Percentiles rank a stretch among this genome's conserved stretches.
Conservation (phyloP, 768 basidiomycete genomes). For the Asterophora lycoperdoides region DNA sequence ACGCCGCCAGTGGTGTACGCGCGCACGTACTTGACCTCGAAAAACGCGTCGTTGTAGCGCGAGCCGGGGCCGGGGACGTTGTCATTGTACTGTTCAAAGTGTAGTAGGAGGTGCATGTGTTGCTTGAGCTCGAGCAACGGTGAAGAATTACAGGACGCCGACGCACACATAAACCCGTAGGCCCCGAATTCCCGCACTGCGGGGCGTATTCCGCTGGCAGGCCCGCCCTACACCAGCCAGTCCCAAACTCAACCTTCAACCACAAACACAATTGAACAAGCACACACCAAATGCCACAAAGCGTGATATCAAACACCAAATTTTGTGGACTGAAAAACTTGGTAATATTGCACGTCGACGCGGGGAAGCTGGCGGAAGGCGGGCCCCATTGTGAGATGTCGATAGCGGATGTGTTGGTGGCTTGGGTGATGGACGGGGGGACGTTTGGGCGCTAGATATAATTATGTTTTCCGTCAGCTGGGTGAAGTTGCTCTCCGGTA, state of each 20-base stretch:
- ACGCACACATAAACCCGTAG: conserved; percentile 33
- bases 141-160: background rate
- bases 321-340: conserved; percentile 42
- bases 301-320: conserved; percentile 49
- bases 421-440: conserved; percentile 29
- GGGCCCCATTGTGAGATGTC: conserved; percentile 40
- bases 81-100: conserved; percentile 44
- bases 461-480: too few species aligned
- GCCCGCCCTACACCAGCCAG: conserved; percentile 36
- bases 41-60: conserved; percentile 47
- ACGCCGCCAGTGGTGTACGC: conserved; percentile 30
- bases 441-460: conserved; percentile 30
- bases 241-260: too few species aligned
- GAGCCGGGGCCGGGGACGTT: conserved; percentile 44
- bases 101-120: background rate
- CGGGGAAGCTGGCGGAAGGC: conserved; percentile 37
- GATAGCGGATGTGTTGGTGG: conserved; percentile 28
- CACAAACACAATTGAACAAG: too few species aligned
- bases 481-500: too few species aligned
- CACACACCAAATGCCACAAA: conserved; percentile 43
- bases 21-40: conserved; percentile 63
- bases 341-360: conserved; percentile 37
- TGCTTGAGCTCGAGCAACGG: too few species aligned
- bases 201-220: conserved; percentile 33
- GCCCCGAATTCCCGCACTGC: conserved; percentile 31